Percentiles rank a stretch among this genome's conserved stretches.
Conservation (phyloP, 768 basidiomycete species). For the Leucogyrophana mollusca region DNA sequence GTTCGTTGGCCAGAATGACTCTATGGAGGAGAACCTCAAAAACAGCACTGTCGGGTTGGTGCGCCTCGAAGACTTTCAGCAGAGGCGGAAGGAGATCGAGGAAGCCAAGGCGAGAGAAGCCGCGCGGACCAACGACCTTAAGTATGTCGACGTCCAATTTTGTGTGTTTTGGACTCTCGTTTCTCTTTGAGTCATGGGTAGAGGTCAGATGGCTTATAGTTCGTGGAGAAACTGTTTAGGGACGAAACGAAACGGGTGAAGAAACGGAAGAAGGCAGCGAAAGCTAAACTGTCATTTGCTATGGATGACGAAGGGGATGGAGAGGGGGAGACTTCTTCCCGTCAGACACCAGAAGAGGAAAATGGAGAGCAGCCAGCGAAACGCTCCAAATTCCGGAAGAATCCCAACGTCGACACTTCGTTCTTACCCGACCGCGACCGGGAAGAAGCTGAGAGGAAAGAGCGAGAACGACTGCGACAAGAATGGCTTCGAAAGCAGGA, state of each 20-base stretch:
- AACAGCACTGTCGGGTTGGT: conserved; percentile 91
- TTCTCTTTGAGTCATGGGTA: conserved; percentile 11
- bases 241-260: conserved; percentile 83
- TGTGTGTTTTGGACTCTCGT: conserved; percentile 18
- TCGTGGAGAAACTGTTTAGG: conserved; percentile 84
- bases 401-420: conserved; percentile 95
- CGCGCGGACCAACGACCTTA: conserved; percentile 77
- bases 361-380: conserved; percentile 55
- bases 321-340: conserved; percentile 37
- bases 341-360: conserved; percentile 37
- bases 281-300: conserved; percentile 89
- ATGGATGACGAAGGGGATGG: conserved; percentile 70
- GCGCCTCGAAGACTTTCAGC: conserved; percentile 88
- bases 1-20: conserved; percentile 93
- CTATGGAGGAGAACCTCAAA: conserved; percentile 91
- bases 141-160: conserved; percentile 58
- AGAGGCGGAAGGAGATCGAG: conserved; percentile 82
- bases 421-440: conserved; percentile 98
- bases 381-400: conserved; percentile 84
- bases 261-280: conserved; percentile 90
- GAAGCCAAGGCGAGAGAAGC: conserved; percentile 91
- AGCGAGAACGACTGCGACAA: conserved; percentile 84
- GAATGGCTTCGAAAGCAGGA: conserved; percentile 83
- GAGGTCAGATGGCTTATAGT: conserved; percentile 59
- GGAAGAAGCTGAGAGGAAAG: conserved; percentile 86